Base-by-base conservation (phyloP, 2,329 filamentous ascomycete species). In the Monosporascus sp. region DNA sequence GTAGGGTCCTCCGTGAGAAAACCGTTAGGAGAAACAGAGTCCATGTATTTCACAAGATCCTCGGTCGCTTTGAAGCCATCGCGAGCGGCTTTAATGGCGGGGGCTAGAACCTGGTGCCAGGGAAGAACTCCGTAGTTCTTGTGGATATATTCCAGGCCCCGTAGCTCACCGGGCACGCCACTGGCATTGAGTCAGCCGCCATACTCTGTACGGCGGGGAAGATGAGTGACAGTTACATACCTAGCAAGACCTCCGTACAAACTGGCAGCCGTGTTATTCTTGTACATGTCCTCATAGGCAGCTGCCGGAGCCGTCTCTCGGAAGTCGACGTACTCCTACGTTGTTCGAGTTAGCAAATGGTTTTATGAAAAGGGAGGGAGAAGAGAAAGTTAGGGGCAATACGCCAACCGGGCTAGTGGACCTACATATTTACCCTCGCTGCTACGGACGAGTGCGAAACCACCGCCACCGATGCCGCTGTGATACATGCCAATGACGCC, bases 401-500 rank as follows among this genome's bases (percentile, higher is more conserved):
- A 11, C 11, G 31, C 5, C 31, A 44, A 44, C n/a, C 3, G 22
- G 20, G n/a, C n/a, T 2, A 24, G 41, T 11, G 8, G 14, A 46
- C 43, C 2, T 31, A 46, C 43, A 27, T 46, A 46, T 31, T 77
- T 76, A n/a, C 91, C 91, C 54, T 90, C 76, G 17, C 82, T 73
- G 36, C 83, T 79, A 48, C 90, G 85, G 5, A 96, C 82, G 5
- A 96, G 77, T 80, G 91, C 88, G 72, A 97, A 97, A 2, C 93
- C 93, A 41, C 93, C 93, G 7, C 93, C 93, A 20, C 90, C 92
- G 55, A 97, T 87, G 17, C 93, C 92, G 41, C 82, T 83, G 68
- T 92, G 88, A 61, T 90, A 89, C 84, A 89, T 89, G 52, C 81
- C 86, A 45, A 88, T 79, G 7, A 89, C 86, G 6, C 89, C 89